These are phyloP conservation scores for Scheffersomyces stambukii DNA, from an alignment of 1,139 yeast genomes.

Conservation along the genomic window DNA sequence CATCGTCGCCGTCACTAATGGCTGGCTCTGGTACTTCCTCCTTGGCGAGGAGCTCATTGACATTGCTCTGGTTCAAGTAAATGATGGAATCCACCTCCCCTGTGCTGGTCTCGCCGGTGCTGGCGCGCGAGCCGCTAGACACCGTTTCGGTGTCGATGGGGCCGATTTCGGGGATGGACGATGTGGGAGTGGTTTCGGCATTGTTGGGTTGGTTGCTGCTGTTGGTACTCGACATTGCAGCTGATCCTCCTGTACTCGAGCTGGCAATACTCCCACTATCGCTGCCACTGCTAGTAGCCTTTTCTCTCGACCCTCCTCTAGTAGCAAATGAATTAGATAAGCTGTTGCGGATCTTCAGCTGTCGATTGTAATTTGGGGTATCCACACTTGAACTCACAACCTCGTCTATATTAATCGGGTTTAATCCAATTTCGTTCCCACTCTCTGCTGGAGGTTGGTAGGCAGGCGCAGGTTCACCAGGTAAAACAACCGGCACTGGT, in stretches of 20 bases:
- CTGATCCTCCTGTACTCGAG: conserved; percentile 1
- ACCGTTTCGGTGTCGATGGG: too few species aligned
- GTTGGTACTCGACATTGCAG: conserved; percentile 2
- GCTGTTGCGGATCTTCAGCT: conserved; percentile 3
- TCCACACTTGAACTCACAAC: conserved; percentile 12
- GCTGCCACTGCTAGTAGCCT: too few species aligned
- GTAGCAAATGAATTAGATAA: conserved; percentile 9
- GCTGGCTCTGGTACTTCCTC: too few species aligned
- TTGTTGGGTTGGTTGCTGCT: conserved; percentile 1
- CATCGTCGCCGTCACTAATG: conserved; percentile 1
- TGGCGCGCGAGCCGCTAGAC: too few species aligned
- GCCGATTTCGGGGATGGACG: too few species aligned
- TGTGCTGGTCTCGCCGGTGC: neutral
- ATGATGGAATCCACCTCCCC: conserved; percentile 5
- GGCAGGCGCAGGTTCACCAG: conserved; percentile 34
- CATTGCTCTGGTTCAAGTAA: conserved; percentile 6
- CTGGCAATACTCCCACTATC: too few species aligned
- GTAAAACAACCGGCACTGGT: conserved; percentile 8
- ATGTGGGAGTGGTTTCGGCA: conserved; percentile 4
- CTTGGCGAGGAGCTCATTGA: conserved; percentile 2
- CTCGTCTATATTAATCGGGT: conserved; percentile 20
- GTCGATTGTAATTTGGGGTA: too few species aligned
- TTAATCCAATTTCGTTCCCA: conserved; percentile 3
- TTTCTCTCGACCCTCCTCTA: too few species aligned
- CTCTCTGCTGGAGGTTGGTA: conserved; percentile 19